A percentile compares a stretch with the other conserved stretches of the same genome.
Evolutionary conservation across 108 stramenopile genomes (phyloP).

Genomic region (Seminavis robusta): DNA sequence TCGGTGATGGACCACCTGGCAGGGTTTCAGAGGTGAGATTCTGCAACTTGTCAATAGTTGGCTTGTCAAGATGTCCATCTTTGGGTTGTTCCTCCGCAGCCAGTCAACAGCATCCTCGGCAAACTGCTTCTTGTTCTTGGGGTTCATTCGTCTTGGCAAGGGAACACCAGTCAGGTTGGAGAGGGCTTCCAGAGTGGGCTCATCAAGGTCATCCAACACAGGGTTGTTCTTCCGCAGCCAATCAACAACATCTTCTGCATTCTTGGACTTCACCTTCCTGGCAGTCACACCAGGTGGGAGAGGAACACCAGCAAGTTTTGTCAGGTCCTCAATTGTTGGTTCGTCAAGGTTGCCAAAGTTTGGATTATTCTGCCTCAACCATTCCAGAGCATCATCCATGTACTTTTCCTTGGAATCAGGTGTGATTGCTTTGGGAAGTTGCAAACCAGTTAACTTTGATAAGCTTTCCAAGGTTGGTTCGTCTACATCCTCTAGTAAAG

Average conservation of each 20-base stretch:
- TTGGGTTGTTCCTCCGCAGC: conserved; percentile 18
- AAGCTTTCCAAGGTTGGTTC: background rate
- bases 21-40: background rate
- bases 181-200: background rate
- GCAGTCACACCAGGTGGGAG: background rate
- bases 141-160: background rate
- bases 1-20: conserved; percentile 8
- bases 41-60: background rate
- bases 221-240: conserved; percentile 26
- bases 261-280: conserved; percentile 6
- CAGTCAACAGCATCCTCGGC: conserved; percentile 28
- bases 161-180: conserved; percentile 8
- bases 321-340: background rate
- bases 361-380: conserved; percentile 23
- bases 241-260: conserved; percentile 28
- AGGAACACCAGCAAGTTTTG: conserved; percentile 6
- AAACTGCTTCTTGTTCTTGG: background rate
- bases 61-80: conserved; percentile 6
- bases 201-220: conserved; percentile 1
- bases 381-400: conserved; percentile 15
- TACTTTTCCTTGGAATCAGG: background rate
- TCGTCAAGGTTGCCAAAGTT: conserved; percentile 5
- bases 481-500: background rate
- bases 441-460: background rate
- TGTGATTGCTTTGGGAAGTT: background rate